Conservation (phyloP, 495 filamentous ascomycete species). For the Evansstolkia leycettana region DNA sequence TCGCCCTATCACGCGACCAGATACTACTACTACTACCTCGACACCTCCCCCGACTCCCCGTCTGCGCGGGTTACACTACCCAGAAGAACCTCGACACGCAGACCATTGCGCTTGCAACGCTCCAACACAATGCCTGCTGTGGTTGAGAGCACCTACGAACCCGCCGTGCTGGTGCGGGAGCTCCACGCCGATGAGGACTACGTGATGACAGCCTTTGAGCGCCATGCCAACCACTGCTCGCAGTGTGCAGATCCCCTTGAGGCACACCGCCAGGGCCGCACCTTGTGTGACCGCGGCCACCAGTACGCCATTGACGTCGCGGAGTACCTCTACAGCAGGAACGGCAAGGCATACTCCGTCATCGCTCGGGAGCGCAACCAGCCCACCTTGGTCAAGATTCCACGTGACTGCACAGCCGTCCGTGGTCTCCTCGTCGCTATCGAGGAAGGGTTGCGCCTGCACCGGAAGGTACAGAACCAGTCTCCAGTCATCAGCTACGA, state of each 20-base stretch:
- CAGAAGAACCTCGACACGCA: conserved; percentile 12
- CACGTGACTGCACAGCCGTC: conserved; percentile 22
- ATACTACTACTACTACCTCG: conserved; percentile 10
- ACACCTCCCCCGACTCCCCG: not conserved
- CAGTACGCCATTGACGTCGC: conserved; percentile 32
- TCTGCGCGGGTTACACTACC: conserved; percentile 2
- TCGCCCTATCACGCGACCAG: conserved; percentile 19
- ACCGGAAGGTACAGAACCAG: conserved; percentile 8
- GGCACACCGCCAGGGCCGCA: conserved; percentile 17
- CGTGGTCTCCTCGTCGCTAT: conserved; percentile 36
- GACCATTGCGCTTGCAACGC: conserved; percentile 7
- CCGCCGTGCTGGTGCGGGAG: conserved; percentile 25
- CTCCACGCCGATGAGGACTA: conserved; percentile 31
- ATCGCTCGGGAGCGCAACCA: conserved; percentile 33
- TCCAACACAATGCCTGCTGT: conserved; percentile 23
- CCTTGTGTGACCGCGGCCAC: conserved; percentile 38
- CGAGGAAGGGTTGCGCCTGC: conserved; percentile 31
- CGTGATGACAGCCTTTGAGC: conserved; percentile 25
- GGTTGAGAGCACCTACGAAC: conserved; percentile 10
- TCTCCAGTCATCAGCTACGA: conserved; percentile 29
- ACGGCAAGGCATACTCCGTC: conserved; percentile 33
- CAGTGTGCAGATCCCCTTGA: conserved; percentile 28
- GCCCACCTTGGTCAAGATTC: conserved; percentile 36
- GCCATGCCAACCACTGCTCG: conserved; percentile 30
- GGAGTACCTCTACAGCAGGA: conserved; percentile 36